Base-by-base conservation (phyloP, 371 early-diverging fungal species). In the Mucor racemosus region DNA sequence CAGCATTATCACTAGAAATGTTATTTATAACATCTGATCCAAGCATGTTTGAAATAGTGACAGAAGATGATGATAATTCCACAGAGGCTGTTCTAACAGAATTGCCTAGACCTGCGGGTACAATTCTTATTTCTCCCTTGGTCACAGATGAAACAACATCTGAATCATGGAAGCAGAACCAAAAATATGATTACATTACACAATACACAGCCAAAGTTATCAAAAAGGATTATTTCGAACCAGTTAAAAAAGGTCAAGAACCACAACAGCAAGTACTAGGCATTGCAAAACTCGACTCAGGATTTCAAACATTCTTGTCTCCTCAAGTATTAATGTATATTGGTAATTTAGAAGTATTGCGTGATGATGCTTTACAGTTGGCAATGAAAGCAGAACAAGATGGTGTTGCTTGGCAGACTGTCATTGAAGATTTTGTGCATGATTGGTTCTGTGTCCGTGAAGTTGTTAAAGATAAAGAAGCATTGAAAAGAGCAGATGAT, bases 401-500 rank as follows among this genome's bases (percentile, higher is more conserved):
- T 40, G 77, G 79, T 33, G 77, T 84, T 8, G 57, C 64, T 31
- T 79, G 77, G 72, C 66, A 79, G 34, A 79, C 78, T 4, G 67
- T 84, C 0, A 64, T 75, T 9, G 84, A 84, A 42, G 77, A 79
- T 36, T 65, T 60, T 35, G 78, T 78, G 3, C 84, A 84, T 48
- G 78, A 84, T 54, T 84, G 78, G 81, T 84, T 84, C 59, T 75
- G 76, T 62, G 81, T 84, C 13, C 73, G 81, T 50, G 84, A 84
- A 56, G 78, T 81, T 0, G 81, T 84, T 38, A 79, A 77, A 57
- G 84, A 84, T 57, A 74, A 77, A 56, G 54, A 54, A 19, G 70
- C 75, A 4, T n/a, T 79, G 8, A 60, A 66, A 38, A 69, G 74
- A 33, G 79, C 76, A 21, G 81, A 84, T 68, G 44, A 62, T 7